These are phyloP conservation scores for Cladobotryum protrusum DNA, from an alignment of 2,329 filamentous ascomycete genomes.

Conservation along the genomic window DNA sequence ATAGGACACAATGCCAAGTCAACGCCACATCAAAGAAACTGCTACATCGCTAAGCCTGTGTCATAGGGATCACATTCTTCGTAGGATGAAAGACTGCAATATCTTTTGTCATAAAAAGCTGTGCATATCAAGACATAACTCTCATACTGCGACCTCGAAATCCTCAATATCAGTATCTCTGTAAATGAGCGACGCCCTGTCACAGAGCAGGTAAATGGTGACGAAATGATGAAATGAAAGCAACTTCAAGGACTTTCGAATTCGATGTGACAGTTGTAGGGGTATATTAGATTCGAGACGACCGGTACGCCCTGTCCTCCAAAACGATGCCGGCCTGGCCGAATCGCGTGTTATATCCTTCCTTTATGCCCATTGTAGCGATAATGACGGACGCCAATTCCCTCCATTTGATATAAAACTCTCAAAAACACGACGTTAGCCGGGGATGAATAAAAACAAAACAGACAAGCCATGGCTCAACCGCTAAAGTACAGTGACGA, in stretches of 20 bases:
- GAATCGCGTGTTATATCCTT: slow-evolving; percentile 16
- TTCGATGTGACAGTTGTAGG: slow-evolving; percentile 21
- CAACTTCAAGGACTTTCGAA: no score
- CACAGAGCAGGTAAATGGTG: no score
- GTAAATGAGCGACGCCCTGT: no score
- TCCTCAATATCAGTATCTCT: no score
- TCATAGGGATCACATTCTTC: not conserved
- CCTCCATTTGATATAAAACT: slow-evolving; percentile 17
- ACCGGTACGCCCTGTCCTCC: slow-evolving; percentile 18
- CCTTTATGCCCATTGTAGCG: slow-evolving; percentile 18
- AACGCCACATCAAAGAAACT: no score
- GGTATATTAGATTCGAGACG: slow-evolving; percentile 26
- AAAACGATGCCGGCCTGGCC: slow-evolving; percentile 14
- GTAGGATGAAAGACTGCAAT: not conserved
- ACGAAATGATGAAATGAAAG: no score
- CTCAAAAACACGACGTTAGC: slow-evolving; percentile 12
- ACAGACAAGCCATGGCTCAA: slow-evolving; percentile 19
- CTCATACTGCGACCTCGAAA: no score
- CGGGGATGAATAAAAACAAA: slow-evolving; percentile 7
- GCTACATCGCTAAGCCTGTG: no score
- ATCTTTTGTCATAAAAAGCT: not conserved
- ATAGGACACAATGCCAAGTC: no score
- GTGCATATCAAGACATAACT: no score
- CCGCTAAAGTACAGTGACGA: slow-evolving; percentile 27
- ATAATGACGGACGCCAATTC: slow-evolving; percentile 15